Evolutionary conservation across 2,329 filamentous ascomycete genomes (phyloP).

Genomic region (Hirsutella rhossiliensis): DNA sequence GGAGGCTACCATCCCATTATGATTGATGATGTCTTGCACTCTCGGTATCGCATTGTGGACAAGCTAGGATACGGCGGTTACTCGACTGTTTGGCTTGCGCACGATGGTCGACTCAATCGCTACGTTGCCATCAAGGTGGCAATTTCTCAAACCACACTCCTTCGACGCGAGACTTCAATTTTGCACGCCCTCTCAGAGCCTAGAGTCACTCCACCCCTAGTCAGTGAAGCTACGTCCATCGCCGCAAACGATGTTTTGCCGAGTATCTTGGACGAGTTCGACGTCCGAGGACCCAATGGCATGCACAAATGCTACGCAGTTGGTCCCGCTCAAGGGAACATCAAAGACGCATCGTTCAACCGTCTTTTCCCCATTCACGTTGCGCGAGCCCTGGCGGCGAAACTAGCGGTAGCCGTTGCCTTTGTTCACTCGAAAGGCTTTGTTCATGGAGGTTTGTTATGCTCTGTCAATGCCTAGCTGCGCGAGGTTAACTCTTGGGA

Average conservation of each 20-base stretch:
- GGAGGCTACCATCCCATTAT: slow-evolving; percentile 1
- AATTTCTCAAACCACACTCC: neutral
- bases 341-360: neutral
- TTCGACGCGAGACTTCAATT: neutral
- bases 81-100: slow-evolving; percentile 28
- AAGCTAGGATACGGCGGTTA: slow-evolving; percentile 26
- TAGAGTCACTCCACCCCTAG: neutral
- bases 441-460: slow-evolving; percentile 10
- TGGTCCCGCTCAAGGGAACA: neutral
- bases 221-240: neutral
- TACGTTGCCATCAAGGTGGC: slow-evolving; percentile 6
- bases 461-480: neutral
- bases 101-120: slow-evolving; percentile 11
- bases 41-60: slow-evolving; percentile 21
- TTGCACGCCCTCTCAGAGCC: neutral
- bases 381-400: neutral
- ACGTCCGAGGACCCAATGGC: slow-evolving; percentile 2
- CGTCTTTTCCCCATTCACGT: slow-evolving; percentile 1
- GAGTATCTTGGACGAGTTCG: slow-evolving; percentile 1
- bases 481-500: neutral
- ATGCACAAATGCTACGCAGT: slow-evolving; percentile 1
- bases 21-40: slow-evolving; percentile 3
- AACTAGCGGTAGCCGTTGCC: slow-evolving; percentile 9
- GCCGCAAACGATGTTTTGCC: neutral
- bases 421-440: slow-evolving; percentile 13